Conservation (phyloP, 257 asterid species). For the Solanum etuberosum region DNA sequence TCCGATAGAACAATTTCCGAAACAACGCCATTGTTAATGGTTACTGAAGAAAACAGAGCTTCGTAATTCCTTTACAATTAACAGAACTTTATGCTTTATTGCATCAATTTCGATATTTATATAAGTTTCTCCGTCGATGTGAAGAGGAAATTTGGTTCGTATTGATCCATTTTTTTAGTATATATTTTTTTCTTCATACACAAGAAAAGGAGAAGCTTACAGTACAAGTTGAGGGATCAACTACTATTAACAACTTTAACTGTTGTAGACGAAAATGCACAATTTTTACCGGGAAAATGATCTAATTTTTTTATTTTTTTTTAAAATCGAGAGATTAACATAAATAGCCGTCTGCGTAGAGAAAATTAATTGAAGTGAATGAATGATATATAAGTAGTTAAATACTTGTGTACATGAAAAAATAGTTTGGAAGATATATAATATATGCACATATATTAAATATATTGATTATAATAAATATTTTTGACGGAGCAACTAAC, state of each 20-base stretch:
- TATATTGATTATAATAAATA: too few species aligned
- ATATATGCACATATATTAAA: too few species aligned
- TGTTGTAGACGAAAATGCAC: neutral
- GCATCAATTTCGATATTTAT: neutral
- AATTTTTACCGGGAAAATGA: neutral
- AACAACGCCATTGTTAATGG: slow-evolving; percentile 30
- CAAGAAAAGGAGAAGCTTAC: neutral
- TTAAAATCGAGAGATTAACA: neutral
- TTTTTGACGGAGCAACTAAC: too few species aligned
- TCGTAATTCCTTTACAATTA: neutral
- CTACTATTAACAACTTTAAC: neutral
- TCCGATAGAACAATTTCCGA: slow-evolving; percentile 33
- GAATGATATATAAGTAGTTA: too few species aligned
- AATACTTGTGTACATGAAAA: too few species aligned
- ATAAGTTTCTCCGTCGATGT: neutral
- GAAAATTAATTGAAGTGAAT: neutral
- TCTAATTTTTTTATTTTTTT: neutral
- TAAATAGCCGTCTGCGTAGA: neutral
- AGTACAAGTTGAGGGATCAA: neutral
- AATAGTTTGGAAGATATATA: too few species aligned
- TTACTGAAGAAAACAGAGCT: neutral
- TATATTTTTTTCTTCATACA: neutral
- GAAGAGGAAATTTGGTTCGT: neutral
- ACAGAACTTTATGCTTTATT: neutral
- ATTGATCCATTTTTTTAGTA: neutral